These are phyloP conservation scores for Hyaloraphidium curvatum DNA, from an alignment of 192 early-diverging fungal species.

Conservation along the genomic window DNA sequence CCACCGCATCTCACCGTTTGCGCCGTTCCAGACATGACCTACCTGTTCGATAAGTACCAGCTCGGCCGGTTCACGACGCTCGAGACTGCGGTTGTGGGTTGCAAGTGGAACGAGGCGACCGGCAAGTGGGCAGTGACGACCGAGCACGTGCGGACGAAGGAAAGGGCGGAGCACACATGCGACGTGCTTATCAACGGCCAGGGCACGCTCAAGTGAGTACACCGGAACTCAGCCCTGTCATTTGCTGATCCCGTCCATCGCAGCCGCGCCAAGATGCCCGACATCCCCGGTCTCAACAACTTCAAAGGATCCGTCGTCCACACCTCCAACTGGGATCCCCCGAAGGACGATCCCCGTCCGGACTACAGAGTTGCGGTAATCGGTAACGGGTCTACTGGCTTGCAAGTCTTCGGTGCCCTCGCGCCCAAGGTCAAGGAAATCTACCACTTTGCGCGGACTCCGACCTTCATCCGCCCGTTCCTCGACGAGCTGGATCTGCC, in stretches of 20 bases:
- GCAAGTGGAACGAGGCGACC: background rate
- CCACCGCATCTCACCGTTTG: background rate
- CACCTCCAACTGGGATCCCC: background rate
- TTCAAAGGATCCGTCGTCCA: background rate
- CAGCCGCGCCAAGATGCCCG: constrained; percentile 1
- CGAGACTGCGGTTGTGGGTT: background rate
- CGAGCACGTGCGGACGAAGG: background rate
- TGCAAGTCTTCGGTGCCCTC: background rate
- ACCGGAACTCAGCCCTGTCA: background rate
- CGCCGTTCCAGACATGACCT: background rate
- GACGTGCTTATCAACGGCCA: background rate
- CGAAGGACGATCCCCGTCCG: background rate
- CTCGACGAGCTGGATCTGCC: background rate
- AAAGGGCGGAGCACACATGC: background rate
- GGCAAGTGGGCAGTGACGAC: background rate
- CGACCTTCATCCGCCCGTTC: background rate
- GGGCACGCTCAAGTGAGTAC: background rate
- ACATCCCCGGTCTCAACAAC: background rate
- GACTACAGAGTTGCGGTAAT: background rate
- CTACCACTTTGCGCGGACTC: background rate
- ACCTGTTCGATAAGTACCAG: background rate
- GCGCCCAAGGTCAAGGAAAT: background rate
- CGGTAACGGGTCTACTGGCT: background rate
- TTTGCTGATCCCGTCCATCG: background rate
- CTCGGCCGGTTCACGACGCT: background rate